Evolutionary conservation across 768 basidiomycete species (phyloP).

Genomic region (Boletus barrowsii): DNA sequence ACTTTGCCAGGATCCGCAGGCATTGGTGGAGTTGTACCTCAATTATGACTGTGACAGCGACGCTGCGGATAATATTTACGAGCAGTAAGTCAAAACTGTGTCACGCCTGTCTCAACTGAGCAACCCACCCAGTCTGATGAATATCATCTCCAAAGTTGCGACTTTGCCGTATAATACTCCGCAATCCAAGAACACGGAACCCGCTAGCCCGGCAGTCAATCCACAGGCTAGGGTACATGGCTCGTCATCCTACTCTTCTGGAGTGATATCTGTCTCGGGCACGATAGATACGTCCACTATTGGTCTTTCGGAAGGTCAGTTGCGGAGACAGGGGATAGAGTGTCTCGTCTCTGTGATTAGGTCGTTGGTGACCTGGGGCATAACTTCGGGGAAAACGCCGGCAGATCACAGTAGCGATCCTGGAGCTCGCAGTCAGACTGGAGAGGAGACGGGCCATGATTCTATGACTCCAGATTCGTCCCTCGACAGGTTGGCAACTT

Average conservation of each 20-base stretch:
- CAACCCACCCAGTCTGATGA: constrained; percentile 64
- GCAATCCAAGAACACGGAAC: constrained; percentile 52
- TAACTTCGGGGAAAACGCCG: constrained; percentile 38
- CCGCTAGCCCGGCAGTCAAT: constrained; percentile 57
- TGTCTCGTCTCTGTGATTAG: constrained; percentile 85
- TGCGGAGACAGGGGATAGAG: constrained; percentile 91
- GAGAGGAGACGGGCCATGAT: constrained; percentile 55
- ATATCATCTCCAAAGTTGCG: constrained; percentile 91
- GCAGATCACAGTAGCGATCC: constrained; percentile 38
- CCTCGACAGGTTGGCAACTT: constrained; percentile 50
- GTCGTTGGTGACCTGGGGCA: constrained; percentile 91
- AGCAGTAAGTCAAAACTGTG: constrained; percentile 56
- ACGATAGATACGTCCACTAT: constrained; percentile 64
- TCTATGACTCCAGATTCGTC: constrained; percentile 55
- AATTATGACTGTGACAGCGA: constrained; percentile 99
- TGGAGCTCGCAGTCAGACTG: constrained; percentile 42
- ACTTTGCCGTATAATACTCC: constrained; percentile 49
- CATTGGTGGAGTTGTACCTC: constrained; percentile 95
- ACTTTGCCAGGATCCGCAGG: constrained; percentile 94
- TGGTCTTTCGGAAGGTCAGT: constrained; percentile 76
- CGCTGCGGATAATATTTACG: constrained; percentile 95
- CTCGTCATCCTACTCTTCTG: constrained; percentile 54
- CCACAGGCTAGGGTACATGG: constrained; percentile 39
- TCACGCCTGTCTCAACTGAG: constrained; percentile 6
- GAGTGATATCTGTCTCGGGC: constrained; percentile 61